Evolutionary conservation across 805 yeast genomes (phyloP).

Genomic region (Trichomonascus vanleenenianus): DNA sequence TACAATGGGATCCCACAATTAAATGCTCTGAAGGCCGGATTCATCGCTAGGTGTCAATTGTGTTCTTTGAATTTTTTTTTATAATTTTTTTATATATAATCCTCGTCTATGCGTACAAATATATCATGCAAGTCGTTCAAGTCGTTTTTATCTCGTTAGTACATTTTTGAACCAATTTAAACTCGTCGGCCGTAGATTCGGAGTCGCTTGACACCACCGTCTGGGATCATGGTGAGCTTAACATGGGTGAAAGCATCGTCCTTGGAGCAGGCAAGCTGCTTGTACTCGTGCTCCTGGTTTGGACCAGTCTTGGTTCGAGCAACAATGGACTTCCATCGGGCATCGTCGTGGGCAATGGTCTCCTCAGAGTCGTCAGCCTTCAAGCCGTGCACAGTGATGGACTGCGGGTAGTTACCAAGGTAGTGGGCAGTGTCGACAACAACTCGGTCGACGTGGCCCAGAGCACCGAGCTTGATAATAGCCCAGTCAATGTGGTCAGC

Average conservation of each 20-base stretch:
- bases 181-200: slow-evolving; percentile 58
- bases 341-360: slow-evolving; percentile 35
- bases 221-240: slow-evolving; percentile 79
- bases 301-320: slow-evolving; percentile 70
- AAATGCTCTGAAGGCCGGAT: too few relatives aligned
- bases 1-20: too few relatives aligned
- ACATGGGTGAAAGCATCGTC: slow-evolving; percentile 54
- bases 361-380: slow-evolving; percentile 28
- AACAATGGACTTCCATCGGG: slow-evolving; percentile 59
- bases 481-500: slow-evolving; percentile 92
- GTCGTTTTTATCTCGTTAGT: too few relatives aligned
- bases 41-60: too few relatives aligned
- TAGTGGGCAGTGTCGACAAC: slow-evolving; percentile 88
- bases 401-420: slow-evolving; percentile 92
- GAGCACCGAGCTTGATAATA: slow-evolving; percentile 68
- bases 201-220: slow-evolving; percentile 91
- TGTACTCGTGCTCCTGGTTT: slow-evolving; percentile 65
- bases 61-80: too few relatives aligned
- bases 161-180: too few relatives aligned
- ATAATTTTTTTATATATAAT: too few relatives aligned
- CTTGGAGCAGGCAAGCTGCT: slow-evolving; percentile 12
- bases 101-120: too few relatives aligned
- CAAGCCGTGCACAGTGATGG: slow-evolving; percentile 59
- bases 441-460: slow-evolving; percentile 45
- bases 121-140: too few relatives aligned